Evolutionary conservation across 2,329 filamentous ascomycete genomes (phyloP).

Genomic region (Chalaropsis ovoidea): DNA sequence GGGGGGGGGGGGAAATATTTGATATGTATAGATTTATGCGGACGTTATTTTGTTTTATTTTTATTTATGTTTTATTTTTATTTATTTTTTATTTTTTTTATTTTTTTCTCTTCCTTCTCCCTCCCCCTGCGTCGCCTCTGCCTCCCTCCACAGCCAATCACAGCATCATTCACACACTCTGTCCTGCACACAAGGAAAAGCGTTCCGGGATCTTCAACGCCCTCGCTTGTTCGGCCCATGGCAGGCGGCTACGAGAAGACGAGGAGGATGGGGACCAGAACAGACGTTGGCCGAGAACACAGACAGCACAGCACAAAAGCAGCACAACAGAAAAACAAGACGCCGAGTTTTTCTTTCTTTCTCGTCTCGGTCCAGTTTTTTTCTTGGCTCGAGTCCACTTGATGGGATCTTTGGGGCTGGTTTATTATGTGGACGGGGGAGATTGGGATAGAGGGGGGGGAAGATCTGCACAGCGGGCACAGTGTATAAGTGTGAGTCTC

Average conservation of each 20-base stretch:
- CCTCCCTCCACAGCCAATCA: not conserved
- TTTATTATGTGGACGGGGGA: not conserved
- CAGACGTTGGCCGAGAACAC: not conserved
- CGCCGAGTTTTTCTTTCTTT: not conserved
- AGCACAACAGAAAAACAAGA: not conserved
- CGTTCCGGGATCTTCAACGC: not conserved
- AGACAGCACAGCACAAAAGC: not conserved
- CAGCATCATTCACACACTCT: not conserved
- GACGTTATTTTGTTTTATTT: not conserved
- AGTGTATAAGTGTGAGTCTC: not conserved
- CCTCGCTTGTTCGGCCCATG: not conserved
- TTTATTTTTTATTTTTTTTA: not conserved
- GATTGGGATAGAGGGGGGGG: not conserved
- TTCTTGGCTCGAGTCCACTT: not conserved
- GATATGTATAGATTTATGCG: too few relatives aligned
- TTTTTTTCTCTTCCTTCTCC: not conserved
- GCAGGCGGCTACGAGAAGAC: conserved; percentile 1
- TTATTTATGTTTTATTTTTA: not conserved
- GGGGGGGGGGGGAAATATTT: too few relatives aligned
- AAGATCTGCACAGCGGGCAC: not conserved
- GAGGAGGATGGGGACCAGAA: not conserved
- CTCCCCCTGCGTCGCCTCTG: not conserved
- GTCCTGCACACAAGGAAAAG: too few relatives aligned
- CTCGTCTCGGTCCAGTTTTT: too few relatives aligned
- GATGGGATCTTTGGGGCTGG: not conserved